A percentile compares a stretch with the other conserved stretches of the same genome.
These are phyloP conservation scores for Termitomyces titanicus DNA, from an alignment of 768 basidiomycete species.

Conservation along the genomic window DNA sequence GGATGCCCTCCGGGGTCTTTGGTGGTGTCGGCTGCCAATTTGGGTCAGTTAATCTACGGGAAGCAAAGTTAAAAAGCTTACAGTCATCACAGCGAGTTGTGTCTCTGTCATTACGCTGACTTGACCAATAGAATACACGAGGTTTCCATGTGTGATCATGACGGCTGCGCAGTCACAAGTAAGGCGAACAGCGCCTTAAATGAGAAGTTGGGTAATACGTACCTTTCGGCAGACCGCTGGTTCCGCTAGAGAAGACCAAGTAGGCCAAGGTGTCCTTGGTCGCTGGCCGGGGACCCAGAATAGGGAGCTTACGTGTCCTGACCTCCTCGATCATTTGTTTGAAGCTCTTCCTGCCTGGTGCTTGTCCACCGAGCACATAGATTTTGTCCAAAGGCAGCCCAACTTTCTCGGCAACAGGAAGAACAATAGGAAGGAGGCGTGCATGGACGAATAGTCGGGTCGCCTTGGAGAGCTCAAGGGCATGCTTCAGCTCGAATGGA, in stretches of 20 bases:
- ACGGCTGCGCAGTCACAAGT: conserved; percentile 39
- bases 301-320: conserved; percentile 14
- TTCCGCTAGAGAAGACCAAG: conserved; percentile 22
- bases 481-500: conserved; percentile 50
- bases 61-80: conserved; percentile 20
- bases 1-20: conserved; percentile 39
- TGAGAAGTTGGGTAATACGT: no score
- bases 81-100: conserved; percentile 31
- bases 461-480: conserved; percentile 41
- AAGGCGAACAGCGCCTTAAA: no score
- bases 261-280: conserved; percentile 19
- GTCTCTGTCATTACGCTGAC: conserved; percentile 25
- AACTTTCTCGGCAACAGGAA: conserved; percentile 32
- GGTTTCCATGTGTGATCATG: conserved; percentile 71
- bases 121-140: conserved; percentile 44
- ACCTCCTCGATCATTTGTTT: conserved; percentile 35
- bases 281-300: conserved; percentile 7
- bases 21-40: conserved; percentile 33
- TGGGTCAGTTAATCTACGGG: background rate
- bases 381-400: conserved; percentile 38
- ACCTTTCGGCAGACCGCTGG: conserved; percentile 23
- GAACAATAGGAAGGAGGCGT: conserved; percentile 36
- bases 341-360: conserved; percentile 38
- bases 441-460: conserved; percentile 55
- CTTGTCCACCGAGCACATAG: conserved; percentile 41